Base-by-base conservation (phyloP, 768 basidiomycete genomes). In the Lepiota brunneoincarnata region DNA sequence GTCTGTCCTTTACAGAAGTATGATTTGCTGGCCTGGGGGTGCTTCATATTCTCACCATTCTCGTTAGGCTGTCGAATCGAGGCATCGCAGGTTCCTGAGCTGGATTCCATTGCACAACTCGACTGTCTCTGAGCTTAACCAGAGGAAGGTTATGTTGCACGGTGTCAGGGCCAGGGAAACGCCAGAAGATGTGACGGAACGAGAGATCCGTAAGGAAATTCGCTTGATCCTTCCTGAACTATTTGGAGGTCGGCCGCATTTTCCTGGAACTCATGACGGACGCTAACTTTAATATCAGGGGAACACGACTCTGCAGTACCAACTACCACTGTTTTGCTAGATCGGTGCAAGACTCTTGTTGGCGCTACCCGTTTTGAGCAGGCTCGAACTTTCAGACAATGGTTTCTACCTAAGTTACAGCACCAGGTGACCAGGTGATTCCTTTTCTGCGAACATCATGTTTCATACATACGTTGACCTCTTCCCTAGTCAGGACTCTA, bases 341-440 rank as follows among this genome's bases (percentile, higher is more conserved):
- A 63, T 14, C 71, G 67, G 23, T 88, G 85, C 63, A 66, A 61
- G 7, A 71, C 69, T 3, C 63, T 86, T 39, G 62, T 83, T 26
- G 67, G 67, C 3, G 83, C 87, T 2, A 75, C 87, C 20, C 81
- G 87, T 18, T 91, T 82, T 57, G 88, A 91, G 58, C 89, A 91
- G 69, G 81, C 89, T 35, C 75, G 85, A 60, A 80, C 80, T 7
- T 77, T 91, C 51, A 76, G 75, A 51, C 79, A 82, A 44, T 93
- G 91, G 91, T 72, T 93, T 28, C 65, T 89, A n/a, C 91, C 90
- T 2, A 72, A 83, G 21, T 74, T 88, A 38, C 78, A 78, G 58
- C 83, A 80, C 57, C 69, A 75, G 52, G 69, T 86, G 11, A 55
- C 70, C 7, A 74, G 69, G 88, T 88, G 59, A 54, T 72, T 63